These are phyloP conservation scores for Colletotrichum eremochloae DNA, from an alignment of 2,329 filamentous ascomycete species.

Conservation along the genomic window DNA sequence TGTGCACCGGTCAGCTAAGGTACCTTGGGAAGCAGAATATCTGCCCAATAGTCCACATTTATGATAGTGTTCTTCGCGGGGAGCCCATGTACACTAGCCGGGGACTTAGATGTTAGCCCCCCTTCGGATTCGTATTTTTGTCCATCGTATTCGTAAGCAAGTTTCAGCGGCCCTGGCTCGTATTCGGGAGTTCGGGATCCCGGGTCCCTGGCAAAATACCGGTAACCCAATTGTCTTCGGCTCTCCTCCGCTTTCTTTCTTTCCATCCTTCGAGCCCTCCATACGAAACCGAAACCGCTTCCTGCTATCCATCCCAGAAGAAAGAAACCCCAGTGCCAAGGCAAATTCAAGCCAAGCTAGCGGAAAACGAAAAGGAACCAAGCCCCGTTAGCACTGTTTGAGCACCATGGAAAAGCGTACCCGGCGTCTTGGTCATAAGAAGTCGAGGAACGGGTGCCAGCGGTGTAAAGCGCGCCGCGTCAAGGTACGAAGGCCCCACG, in stretches of 20 bases:
- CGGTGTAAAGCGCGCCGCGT: slow-evolving; percentile 50
- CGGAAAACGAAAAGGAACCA: background rate
- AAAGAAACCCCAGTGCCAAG: background rate
- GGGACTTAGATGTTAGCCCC: no score
- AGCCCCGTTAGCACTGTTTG: background rate
- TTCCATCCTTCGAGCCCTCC: background rate
- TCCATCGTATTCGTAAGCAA: no score
- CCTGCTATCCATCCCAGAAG: background rate
- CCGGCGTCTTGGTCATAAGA: slow-evolving; percentile 45
- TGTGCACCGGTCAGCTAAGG: no score
- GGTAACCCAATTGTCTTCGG: background rate
- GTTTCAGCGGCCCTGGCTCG: background rate
- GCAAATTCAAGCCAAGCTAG: background rate
- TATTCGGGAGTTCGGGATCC: background rate
- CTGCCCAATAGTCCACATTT: no score
- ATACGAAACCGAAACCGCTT: slow-evolving; percentile 3
- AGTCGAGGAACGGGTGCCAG: slow-evolving; percentile 50
- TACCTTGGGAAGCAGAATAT: no score
- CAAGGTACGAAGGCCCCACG: slow-evolving; percentile 43
- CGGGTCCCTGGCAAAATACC: no score
- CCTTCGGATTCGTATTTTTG: no score
- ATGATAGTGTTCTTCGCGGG: no score
- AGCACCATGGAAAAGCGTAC: slow-evolving; percentile 34
- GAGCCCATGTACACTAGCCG: no score
- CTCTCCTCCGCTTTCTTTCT: background rate